These are phyloP conservation scores for Forsythia suspensa DNA, from an alignment of 257 asterid species.

Conservation along the genomic window DNA sequence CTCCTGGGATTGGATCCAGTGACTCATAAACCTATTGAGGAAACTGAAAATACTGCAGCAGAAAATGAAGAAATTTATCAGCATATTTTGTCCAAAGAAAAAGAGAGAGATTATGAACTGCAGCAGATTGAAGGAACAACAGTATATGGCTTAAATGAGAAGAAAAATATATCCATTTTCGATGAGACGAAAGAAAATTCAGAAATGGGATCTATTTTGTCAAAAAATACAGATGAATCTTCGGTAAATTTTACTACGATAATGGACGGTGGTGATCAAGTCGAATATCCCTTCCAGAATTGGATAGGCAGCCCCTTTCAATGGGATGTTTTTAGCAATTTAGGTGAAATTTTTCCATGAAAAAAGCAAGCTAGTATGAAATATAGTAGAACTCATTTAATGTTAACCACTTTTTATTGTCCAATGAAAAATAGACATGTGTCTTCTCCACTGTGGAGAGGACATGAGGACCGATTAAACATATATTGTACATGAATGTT, in stretches of 20 bases:
- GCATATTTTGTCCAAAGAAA: slow-evolving; percentile 7
- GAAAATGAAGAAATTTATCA: slow-evolving; percentile 29
- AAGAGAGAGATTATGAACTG: slow-evolving; percentile 18
- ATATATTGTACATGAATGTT: neutral
- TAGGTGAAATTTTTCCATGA: slow-evolving; percentile 46
- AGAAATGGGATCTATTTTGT: slow-evolving; percentile 15
- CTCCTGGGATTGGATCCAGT: slow-evolving; percentile 43
- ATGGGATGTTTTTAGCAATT: slow-evolving; percentile 57
- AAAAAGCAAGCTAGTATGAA: neutral
- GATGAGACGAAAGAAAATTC: slow-evolving; percentile 5
- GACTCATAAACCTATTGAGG: slow-evolving; percentile 42
- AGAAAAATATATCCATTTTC: slow-evolving; percentile 3
- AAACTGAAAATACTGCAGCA: neutral
- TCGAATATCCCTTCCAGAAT: slow-evolving; percentile 42
- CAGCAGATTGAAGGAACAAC: slow-evolving; percentile 20
- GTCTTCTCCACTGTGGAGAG: too few species aligned
- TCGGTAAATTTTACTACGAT: slow-evolving; percentile 1
- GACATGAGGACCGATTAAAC: neutral
- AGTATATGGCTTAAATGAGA: slow-evolving; percentile 3
- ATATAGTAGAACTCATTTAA: too few species aligned
- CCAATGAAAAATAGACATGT: too few species aligned
- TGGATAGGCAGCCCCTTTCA: slow-evolving; percentile 58
- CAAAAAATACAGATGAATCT: neutral
- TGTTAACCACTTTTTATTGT: too few species aligned
- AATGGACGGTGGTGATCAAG: neutral